Evolutionary conservation across 371 early-diverging fungal species (phyloP), one percentile per base, ranked within the genome.

Genomic region (Dichotomocladium elegans): DNA sequence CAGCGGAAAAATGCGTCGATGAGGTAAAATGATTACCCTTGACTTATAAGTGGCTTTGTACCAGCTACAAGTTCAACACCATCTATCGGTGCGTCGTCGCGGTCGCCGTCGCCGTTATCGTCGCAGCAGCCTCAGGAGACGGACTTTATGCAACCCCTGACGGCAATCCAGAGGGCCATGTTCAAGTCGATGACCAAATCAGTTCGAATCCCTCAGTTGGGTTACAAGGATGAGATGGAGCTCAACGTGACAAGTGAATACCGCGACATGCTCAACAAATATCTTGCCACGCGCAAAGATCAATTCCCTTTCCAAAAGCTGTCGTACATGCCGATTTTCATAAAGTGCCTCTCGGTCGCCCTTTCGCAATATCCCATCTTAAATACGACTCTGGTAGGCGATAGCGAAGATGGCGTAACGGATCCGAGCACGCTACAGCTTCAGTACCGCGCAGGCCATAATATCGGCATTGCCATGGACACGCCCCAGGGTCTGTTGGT

Each of bases 401-500:
- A n/a, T n/a, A 50, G 30, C 26, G 47, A 45, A 26, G 68, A 72
- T 51, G 61, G 51, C 17, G n/a, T n/a, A n/a, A 71, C 71, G 5
- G 77, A 79, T 54, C 58, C 72, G 14, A 66, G 60, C 11, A 64
- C 68, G 6, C 82, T 87, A 25, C 66, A 79, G 55, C 63, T 96
- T 29, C 72, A 72, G 47, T 94, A 88, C 66, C 83, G 93, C 29
- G 66, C 74, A 2, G 65, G 78, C 2, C 97, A 96, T 64, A 95
- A 97, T 64, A 90, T 98, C 58, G 94, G 95, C 48, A 70, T 98
- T 34, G 99, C 99, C 21, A 94, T 98, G 94, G 99, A 97, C 61
- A 94, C 98, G 8, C 92, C 95, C 8, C 80, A 84, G 33, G 99
- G 99, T 3, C 71, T 98, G 35, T 57, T 97, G 27, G 97, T 97